These are phyloP conservation scores for Diaporthe sp. DNA, from an alignment of 2,329 filamentous ascomycete species.

Conservation along the genomic window DNA sequence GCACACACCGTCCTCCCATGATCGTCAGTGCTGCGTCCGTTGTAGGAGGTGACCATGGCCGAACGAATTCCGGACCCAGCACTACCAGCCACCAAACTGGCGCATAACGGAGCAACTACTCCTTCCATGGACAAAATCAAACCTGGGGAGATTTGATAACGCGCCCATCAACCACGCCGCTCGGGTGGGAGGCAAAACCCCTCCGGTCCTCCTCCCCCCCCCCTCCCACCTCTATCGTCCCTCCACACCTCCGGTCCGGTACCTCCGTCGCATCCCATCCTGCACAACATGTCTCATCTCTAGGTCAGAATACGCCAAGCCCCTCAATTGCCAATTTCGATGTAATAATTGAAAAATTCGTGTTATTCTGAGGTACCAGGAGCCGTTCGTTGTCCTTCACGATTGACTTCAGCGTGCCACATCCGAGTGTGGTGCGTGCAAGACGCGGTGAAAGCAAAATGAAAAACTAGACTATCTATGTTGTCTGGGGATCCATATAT, in stretches of 20 bases:
- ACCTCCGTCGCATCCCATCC: constrained; percentile 3
- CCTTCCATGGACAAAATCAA: neutral
- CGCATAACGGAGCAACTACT: constrained; percentile 12
- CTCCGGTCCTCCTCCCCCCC: neutral
- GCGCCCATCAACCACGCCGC: neutral
- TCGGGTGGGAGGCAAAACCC: neutral
- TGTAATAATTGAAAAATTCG: too few relatives aligned
- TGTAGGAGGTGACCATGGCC: constrained; percentile 27
- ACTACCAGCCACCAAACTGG: constrained; percentile 30
- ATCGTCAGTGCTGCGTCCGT: constrained; percentile 23
- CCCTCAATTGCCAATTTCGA: too few relatives aligned
- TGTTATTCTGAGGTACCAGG: too few relatives aligned
- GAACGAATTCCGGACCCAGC: constrained; percentile 13
- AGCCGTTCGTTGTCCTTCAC: neutral
- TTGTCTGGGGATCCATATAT: neutral
- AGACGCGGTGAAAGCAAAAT: neutral
- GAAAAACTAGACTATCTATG: neutral
- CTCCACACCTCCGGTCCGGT: constrained; percentile 6
- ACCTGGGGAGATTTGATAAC: neutral
- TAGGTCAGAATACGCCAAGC: neutral
- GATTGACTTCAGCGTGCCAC: too few relatives aligned
- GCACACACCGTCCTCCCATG: neutral
- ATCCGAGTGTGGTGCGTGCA: neutral
- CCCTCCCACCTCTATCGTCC: neutral
- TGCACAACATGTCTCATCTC: neutral